phyloP scores from a whole-genome alignment of 2,329 filamentous ascomycete genomes.

The Biscogniauxia marginata region DNA sequence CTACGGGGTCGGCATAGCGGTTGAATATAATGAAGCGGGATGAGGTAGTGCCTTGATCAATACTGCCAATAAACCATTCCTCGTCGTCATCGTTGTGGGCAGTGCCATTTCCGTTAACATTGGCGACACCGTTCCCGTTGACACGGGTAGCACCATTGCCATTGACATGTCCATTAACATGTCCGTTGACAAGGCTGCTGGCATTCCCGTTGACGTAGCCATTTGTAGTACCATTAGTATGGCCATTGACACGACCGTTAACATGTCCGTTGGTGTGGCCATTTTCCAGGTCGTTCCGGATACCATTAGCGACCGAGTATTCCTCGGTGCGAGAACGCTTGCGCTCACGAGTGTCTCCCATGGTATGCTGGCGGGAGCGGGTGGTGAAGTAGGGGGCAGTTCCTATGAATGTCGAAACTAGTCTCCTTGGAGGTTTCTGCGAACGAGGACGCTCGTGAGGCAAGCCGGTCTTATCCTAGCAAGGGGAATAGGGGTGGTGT shows the following conservation, averaged over 20 bases:
- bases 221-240: not conserved
- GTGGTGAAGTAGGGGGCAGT: slow-evolving; percentile 8
- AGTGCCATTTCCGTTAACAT: slow-evolving; percentile 2
- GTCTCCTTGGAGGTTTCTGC: slow-evolving; percentile 6
- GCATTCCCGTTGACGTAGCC: slow-evolving; percentile 7
- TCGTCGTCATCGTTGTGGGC: slow-evolving; percentile 19
- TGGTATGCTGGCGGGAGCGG: slow-evolving; percentile 17
- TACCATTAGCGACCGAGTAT: not conserved
- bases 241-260: not conserved
- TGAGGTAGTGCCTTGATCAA: slow-evolving; percentile 89
- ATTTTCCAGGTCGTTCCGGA: slow-evolving; percentile 5
- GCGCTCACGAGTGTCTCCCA: slow-evolving; percentile 27
- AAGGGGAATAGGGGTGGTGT: slow-evolving; percentile 8
- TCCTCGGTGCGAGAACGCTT: slow-evolving; percentile 20
- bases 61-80: slow-evolving; percentile 76
- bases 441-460: slow-evolving; percentile 17
- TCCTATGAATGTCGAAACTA: slow-evolving; percentile 3
- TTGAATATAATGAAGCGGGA: slow-evolving; percentile 91
- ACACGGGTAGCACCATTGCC: slow-evolving; percentile 5
- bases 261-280: slow-evolving; percentile 4
- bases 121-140: not conserved
- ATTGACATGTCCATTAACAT: slow-evolving; percentile 7
- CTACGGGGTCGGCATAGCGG: slow-evolving; percentile 71
- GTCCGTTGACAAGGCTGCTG: slow-evolving; percentile 9
- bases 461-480: slow-evolving; percentile 29